A percentile compares a stretch with the other conserved stretches of the same genome.
These are phyloP conservation scores for Dispira simplex DNA, from an alignment of 192 early-diverging fungal genomes.

Conservation along the genomic window DNA sequence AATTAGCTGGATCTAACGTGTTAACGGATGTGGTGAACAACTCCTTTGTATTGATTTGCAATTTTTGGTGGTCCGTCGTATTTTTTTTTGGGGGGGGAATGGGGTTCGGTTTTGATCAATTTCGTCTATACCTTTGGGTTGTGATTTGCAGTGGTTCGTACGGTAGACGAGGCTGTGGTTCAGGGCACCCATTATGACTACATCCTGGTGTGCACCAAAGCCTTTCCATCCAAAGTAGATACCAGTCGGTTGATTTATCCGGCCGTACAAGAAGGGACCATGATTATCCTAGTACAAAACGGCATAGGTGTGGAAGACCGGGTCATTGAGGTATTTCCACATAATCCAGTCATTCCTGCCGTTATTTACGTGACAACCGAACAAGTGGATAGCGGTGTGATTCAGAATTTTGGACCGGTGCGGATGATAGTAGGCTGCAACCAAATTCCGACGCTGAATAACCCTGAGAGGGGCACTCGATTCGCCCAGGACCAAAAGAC, in stretches of 20 bases:
- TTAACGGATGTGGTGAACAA: background rate
- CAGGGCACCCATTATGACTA: slow-evolving; percentile 34
- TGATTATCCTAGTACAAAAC: slow-evolving; percentile 56
- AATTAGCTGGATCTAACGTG: no score
- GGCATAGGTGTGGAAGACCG: slow-evolving; percentile 51
- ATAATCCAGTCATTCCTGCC: slow-evolving; percentile 37
- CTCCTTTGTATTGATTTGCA: background rate
- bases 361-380: slow-evolving; percentile 48
- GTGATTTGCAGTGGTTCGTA: slow-evolving; percentile 20
- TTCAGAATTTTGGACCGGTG: slow-evolving; percentile 29
- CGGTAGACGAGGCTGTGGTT: slow-evolving; percentile 25
- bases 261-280: slow-evolving; percentile 28
- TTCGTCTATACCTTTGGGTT: background rate
- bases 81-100: background rate
- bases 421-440: slow-evolving; percentile 27
- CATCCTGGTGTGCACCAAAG: slow-evolving; percentile 48
- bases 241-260: slow-evolving; percentile 38
- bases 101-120: background rate
- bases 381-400: slow-evolving; percentile 32
- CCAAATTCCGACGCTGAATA: background rate
- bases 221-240: slow-evolving; percentile 41
- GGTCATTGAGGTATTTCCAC: slow-evolving; percentile 36
- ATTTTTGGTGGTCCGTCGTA: background rate
- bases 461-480: slow-evolving; percentile 15
- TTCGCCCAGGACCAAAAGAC: slow-evolving; percentile 15